Base-by-base conservation (phyloP, 129 eudicot genomes). In the carrot (Daucus carota) region DNA sequence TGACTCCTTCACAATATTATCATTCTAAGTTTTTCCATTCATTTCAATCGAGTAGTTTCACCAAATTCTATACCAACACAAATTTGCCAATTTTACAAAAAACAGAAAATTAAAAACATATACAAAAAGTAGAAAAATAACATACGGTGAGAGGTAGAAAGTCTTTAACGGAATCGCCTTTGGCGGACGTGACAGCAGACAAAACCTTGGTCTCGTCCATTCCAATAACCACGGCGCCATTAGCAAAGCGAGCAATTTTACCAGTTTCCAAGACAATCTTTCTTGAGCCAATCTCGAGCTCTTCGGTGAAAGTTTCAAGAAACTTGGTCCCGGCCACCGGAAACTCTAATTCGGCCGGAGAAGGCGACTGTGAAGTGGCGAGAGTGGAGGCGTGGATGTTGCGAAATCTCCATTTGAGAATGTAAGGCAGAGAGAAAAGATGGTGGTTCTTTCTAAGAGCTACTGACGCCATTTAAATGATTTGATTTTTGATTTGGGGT, bases 81-180 rank as follows among this genome's bases (percentile, higher is more conserved):
- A n/a, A n/a, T 22, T 11, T 0, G 1, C 62, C 7, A 54, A 54
- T 0, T 22, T 20, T 20, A 1, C 31, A 10, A 54, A 54, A 22
- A n/a, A 11, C 12, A 42, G 15, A 8, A 42, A 16, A 67, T 4
- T 2, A 38, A 20, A 12, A 43, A 77, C 96, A n/a, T n/a, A n/a
- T 20, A 1, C 31, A 10, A 54, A 54, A 22, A n/a, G 28, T 3
- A 42, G 15, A 8, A 42, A 16, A 67, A 0, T 2, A 38, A 20
- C 96, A 26, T 84, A 95, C 99, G 43, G 99, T 95, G 72, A 95
- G 99, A 71, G 99, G 99, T 77, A 94, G 80, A 70, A 91, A 94
- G 69, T 89, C 97, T 17, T 82, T 82, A 60, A 68, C 28, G 15
- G 80, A 84, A 18, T 86, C 94, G 50, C 86, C 80, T 80, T 84